Percentiles rank a stretch among this genome's conserved stretches.
These are phyloP conservation scores for Galerina sulciceps DNA, from an alignment of 768 basidiomycete species.

Conservation along the genomic window DNA sequence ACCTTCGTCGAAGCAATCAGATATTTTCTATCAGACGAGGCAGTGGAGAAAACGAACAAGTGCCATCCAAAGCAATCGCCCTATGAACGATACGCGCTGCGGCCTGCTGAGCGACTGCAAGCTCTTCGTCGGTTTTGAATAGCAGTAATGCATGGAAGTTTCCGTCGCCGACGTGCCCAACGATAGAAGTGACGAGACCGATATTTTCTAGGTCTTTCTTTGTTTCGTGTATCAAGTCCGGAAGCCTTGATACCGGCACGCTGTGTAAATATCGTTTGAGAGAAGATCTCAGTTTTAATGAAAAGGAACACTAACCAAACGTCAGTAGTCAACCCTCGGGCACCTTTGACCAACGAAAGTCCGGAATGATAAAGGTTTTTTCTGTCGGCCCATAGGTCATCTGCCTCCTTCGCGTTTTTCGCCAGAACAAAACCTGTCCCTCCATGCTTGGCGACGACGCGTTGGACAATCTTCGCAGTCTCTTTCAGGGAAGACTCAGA, in stretches of 20 bases:
- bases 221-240: slow-evolving; percentile 68
- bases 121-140: slow-evolving; percentile 61
- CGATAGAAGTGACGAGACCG: slow-evolving; percentile 64
- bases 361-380: slow-evolving; percentile 68
- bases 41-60: slow-evolving; percentile 51
- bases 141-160: slow-evolving; percentile 56
- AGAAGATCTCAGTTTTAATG: neutral
- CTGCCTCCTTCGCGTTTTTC: slow-evolving; percentile 63
- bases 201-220: slow-evolving; percentile 65
- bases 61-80: slow-evolving; percentile 76
- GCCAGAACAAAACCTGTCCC: slow-evolving; percentile 73
- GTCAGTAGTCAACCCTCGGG: slow-evolving; percentile 72
- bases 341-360: slow-evolving; percentile 56
- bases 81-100: slow-evolving; percentile 68
- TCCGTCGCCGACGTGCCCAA: slow-evolving; percentile 81
- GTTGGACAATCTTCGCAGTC: slow-evolving; percentile 60
- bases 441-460: slow-evolving; percentile 65
- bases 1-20: slow-evolving; percentile 37
- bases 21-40: neutral
- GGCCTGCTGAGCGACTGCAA: slow-evolving; percentile 40
- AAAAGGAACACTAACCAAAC: slow-evolving; percentile 55
- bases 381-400: slow-evolving; percentile 71
- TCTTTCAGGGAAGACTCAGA: slow-evolving; percentile 60
- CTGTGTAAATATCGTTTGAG: slow-evolving; percentile 21
- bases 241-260: slow-evolving; percentile 69